phyloP scores from a whole-genome alignment of 495 filamentous ascomycete genomes.

The Eremomyces bilateralis region DNA sequence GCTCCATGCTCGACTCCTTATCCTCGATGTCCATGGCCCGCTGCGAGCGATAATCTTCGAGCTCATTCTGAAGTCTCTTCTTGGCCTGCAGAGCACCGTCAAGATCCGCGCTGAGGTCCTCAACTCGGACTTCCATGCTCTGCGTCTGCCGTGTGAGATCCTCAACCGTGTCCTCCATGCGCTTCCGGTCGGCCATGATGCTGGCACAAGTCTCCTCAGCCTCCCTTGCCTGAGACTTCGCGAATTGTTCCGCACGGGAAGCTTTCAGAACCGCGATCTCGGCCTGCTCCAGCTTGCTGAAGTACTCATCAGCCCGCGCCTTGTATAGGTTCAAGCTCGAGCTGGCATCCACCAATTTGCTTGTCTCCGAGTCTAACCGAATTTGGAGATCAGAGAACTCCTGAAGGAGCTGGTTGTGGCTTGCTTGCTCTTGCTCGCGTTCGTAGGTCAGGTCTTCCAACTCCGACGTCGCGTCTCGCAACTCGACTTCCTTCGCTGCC shows the following conservation, averaged over 20 bases:
- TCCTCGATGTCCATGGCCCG: conserved; percentile 92
- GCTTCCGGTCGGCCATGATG: conserved; percentile 80
- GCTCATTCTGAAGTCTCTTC: conserved; percentile 88
- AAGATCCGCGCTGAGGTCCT: conserved; percentile 79
- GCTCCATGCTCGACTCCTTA: conserved; percentile 88
- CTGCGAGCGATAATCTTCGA: conserved; percentile 91
- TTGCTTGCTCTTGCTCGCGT: conserved; percentile 64
- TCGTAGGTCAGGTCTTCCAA: conserved; percentile 55
- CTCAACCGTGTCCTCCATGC: conserved; percentile 72
- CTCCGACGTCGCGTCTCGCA: conserved; percentile 67
- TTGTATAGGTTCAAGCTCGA: conserved; percentile 81
- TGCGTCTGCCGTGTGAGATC: conserved; percentile 80
- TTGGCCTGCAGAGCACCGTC: conserved; percentile 72
- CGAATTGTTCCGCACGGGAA: conserved; percentile 77
- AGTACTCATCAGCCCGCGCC: conserved; percentile 85
- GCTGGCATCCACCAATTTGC: conserved; percentile 61
- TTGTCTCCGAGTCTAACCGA: conserved; percentile 69
- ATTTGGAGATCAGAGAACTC: conserved; percentile 93
- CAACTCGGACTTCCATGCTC: conserved; percentile 71
- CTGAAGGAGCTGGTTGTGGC: conserved; percentile 68
- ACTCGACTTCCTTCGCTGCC: conserved; percentile 62
- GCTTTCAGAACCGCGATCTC: conserved; percentile 92
- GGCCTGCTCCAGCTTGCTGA: conserved; percentile 90
- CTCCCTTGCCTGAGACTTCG: conserved; percentile 68
- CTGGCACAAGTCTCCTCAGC: conserved; percentile 78